These are phyloP conservation scores for Abortiporus biennis DNA, from an alignment of 1,284 basidiomycete species.

Conservation along the genomic window DNA sequence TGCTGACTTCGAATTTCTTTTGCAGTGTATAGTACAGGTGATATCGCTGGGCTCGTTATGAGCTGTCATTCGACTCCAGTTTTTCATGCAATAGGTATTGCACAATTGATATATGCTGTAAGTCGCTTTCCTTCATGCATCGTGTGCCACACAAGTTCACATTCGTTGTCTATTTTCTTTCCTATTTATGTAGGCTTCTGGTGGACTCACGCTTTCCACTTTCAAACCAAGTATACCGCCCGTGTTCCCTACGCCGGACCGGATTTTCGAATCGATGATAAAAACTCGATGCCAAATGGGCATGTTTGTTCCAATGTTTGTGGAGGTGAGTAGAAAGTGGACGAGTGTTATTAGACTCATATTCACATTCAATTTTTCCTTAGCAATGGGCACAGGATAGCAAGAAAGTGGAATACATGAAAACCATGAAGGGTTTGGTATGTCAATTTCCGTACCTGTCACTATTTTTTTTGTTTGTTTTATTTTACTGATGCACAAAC, in stretches of 20 bases:
- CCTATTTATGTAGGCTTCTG: slow-evolving; percentile 8
- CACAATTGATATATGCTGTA: slow-evolving; percentile 3
- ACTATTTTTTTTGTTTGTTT: not conserved
- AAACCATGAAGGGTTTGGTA: slow-evolving; percentile 13
- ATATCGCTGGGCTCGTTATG: slow-evolving; percentile 11
- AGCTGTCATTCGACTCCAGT: slow-evolving; percentile 17
- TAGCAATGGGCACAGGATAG: slow-evolving; percentile 10
- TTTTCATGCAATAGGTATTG: slow-evolving; percentile 4
- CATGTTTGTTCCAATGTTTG: slow-evolving; percentile 8
- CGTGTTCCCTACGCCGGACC: slow-evolving; percentile 7
- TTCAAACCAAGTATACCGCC: slow-evolving; percentile 7
- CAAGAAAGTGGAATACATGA: slow-evolving; percentile 4
- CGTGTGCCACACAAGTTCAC: not conserved
- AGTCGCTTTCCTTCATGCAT: no score
- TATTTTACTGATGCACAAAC: not conserved
- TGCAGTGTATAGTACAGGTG: slow-evolving; percentile 13
- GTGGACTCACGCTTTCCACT: slow-evolving; percentile 6
- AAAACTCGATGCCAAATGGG: slow-evolving; percentile 3
- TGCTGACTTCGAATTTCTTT: not conserved
- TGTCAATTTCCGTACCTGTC: no score
- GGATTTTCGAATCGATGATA: slow-evolving; percentile 1
- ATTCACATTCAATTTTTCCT: not conserved
- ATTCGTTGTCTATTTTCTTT: not conserved
- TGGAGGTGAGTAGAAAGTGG: slow-evolving; percentile 9
- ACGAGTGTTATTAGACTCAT: not conserved